Conservation (phyloP, 2,329 filamentous ascomycete genomes). For the Ophiostoma montium region DNA sequence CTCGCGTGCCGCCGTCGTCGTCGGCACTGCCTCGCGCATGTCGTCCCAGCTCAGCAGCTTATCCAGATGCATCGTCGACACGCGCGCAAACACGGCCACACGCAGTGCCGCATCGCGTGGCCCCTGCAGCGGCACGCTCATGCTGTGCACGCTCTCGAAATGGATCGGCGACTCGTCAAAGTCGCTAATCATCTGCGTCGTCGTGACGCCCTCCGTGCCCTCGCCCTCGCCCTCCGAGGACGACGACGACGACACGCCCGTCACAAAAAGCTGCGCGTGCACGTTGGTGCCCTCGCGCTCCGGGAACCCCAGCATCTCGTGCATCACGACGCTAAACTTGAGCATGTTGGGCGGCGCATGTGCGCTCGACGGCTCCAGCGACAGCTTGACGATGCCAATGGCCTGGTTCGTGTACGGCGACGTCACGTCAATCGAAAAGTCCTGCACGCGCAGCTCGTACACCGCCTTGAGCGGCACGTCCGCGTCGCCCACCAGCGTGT, state of each 20-base stretch:
- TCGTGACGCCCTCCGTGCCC: constrained; percentile 61
- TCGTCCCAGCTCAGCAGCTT: constrained; percentile 98
- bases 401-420: constrained; percentile 87
- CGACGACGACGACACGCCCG: constrained; percentile 58
- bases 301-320: constrained; percentile 85
- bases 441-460: constrained; percentile 87
- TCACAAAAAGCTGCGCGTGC: constrained; percentile 92
- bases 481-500: constrained; percentile 81
- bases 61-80: constrained; percentile 87
- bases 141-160: constrained; percentile 96
- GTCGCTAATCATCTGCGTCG: constrained; percentile 83
- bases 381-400: constrained; percentile 79
- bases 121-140: constrained; percentile 77
- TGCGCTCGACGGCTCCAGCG: constrained; percentile 84
- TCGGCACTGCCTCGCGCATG: constrained; percentile 67
- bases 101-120: constrained; percentile 62
- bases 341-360: constrained; percentile 82
- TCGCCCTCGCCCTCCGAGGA: constrained; percentile 26
- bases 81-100: constrained; percentile 81
- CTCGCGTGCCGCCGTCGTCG: constrained; percentile 30
- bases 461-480: constrained; percentile 87
- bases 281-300: constrained; percentile 93
- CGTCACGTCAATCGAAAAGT: constrained; percentile 79
- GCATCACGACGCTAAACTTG: constrained; percentile 98
- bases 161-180: constrained; percentile 88